Percentiles rank a stretch among this genome's conserved stretches.
Conservation (phyloP, 345 rosid species). For the Firmiana major region DNA sequence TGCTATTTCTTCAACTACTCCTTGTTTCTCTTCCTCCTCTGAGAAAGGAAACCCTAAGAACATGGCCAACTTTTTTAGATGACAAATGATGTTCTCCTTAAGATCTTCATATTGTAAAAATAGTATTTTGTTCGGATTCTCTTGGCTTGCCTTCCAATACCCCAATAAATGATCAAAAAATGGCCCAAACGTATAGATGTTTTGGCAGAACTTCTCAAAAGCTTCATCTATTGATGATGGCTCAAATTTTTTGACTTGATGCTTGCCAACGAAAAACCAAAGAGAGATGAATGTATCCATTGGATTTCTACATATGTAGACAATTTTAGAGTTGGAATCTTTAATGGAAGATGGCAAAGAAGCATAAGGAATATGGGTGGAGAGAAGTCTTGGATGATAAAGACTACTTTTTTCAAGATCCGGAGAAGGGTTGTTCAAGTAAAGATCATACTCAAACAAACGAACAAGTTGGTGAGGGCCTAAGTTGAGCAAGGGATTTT, state of each 20-base stretch:
- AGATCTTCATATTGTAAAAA: conserved; percentile 44
- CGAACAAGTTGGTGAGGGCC: conserved; percentile 24
- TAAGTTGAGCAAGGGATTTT: neutral
- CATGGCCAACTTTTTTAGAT: conserved; percentile 30
- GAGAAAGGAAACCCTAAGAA: conserved; percentile 43
- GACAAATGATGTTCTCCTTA: conserved; percentile 27
- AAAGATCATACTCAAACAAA: conserved; percentile 38
- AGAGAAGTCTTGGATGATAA: conserved; percentile 31
- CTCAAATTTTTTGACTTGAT: conserved; percentile 5
- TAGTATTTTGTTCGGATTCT: conserved; percentile 34
- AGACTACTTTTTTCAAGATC: conserved; percentile 13
- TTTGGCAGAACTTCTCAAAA: conserved; percentile 35
- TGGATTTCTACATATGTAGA: conserved; percentile 45
- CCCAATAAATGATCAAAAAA: conserved; percentile 45
- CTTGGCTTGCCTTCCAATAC: conserved; percentile 38
- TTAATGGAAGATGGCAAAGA: conserved; percentile 25
- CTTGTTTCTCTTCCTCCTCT: conserved; percentile 30
- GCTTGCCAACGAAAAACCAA: conserved; percentile 32
- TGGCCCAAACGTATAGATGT: conserved; percentile 37
- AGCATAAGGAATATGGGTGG: conserved; percentile 42
- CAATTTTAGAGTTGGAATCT: conserved; percentile 28
- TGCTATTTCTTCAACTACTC: conserved; percentile 26
- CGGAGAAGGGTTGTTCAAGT: conserved; percentile 28
- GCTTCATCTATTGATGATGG: conserved; percentile 33
- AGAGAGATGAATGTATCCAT: conserved; percentile 44